Conservation (phyloP, 2,329 filamentous ascomycete genomes). For the Xylariaceae sp. region DNA sequence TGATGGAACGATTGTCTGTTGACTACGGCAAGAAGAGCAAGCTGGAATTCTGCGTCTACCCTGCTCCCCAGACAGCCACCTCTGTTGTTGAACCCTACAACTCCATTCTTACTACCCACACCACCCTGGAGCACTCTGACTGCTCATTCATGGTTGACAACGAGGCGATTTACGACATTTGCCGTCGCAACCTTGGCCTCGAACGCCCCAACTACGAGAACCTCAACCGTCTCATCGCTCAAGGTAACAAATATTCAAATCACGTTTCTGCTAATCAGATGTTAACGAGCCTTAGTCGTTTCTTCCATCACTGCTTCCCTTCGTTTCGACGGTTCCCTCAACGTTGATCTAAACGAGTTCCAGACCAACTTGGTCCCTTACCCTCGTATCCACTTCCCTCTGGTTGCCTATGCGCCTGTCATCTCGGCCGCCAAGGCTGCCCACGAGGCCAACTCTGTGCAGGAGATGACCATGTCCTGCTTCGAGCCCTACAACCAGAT, state of each 20-base stretch:
- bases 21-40: constrained; percentile 99
- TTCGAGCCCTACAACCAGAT: constrained; percentile 99
- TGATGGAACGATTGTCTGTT: constrained; percentile 98
- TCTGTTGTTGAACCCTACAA: constrained; percentile 99
- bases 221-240: constrained; percentile 96
- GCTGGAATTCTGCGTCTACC: constrained; percentile 99
- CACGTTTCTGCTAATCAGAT: constrained; percentile 12
- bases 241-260: constrained; percentile 52
- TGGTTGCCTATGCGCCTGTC: constrained; percentile 92
- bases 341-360: constrained; percentile 99
- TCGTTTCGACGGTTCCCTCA: constrained; percentile 96
- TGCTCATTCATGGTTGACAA: constrained; percentile 99
- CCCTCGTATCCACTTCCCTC: constrained; percentile 98
- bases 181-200: constrained; percentile 93
- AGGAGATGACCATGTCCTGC: constrained; percentile 98
- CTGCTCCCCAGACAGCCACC: constrained; percentile 92
- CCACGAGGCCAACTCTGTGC: constrained; percentile 96
- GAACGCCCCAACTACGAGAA: constrained; percentile 98
- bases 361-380: constrained; percentile 99
- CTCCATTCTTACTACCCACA: constrained; percentile 98
- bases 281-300: constrained; percentile 60
- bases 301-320: constrained; percentile 98
- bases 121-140: constrained; percentile 97
- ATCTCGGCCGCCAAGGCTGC: constrained; percentile 92
- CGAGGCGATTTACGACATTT: constrained; percentile 99